Evolutionary conservation across 768 basidiomycete species (phyloP).

Genomic region (Rhizopogon sp.): DNA sequence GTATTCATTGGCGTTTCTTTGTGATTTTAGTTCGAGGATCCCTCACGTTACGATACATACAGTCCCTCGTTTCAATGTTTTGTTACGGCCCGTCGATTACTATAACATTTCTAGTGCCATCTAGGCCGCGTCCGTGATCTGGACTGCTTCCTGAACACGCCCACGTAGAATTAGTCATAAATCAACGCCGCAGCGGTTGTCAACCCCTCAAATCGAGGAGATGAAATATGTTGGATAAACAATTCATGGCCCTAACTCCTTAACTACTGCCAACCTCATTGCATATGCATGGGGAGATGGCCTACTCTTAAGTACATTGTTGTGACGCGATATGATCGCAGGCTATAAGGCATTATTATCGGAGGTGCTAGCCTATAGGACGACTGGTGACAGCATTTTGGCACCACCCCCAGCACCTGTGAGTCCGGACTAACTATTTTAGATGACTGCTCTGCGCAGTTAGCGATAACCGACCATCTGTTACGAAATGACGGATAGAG

Average conservation of each 20-base stretch:
- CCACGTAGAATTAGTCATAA: not conserved
- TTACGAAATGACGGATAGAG: slow-evolving; percentile 18
- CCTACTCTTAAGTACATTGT: slow-evolving; percentile 2
- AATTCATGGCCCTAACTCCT: too few species aligned
- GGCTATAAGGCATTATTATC: not conserved
- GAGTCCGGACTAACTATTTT: slow-evolving; percentile 8
- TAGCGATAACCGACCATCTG: slow-evolving; percentile 6
- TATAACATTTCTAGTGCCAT: slow-evolving; percentile 16
- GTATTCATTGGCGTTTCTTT: slow-evolving; percentile 13
- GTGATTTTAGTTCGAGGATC: slow-evolving; percentile 6
- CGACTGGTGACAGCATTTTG: too few species aligned
- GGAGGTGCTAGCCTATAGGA: too few species aligned
- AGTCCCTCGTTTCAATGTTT: slow-evolving; percentile 19
- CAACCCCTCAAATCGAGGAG: not conserved
- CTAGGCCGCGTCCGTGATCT: not conserved
- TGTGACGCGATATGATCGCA: slow-evolving; percentile 1
- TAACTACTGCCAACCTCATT: slow-evolving; percentile 8
- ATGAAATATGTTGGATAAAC: not conserved
- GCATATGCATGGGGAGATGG: slow-evolving; percentile 16
- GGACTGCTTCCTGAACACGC: not conserved
- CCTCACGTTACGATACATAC: slow-evolving; percentile 13
- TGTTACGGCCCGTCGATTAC: slow-evolving; percentile 15
- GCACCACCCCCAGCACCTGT: slow-evolving; percentile 11
- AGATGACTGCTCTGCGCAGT: slow-evolving; percentile 10
- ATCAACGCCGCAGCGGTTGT: not conserved